Base-by-base conservation (phyloP, 2,329 filamentous ascomycete species). In the Pseudomassariella vexata region DNA sequence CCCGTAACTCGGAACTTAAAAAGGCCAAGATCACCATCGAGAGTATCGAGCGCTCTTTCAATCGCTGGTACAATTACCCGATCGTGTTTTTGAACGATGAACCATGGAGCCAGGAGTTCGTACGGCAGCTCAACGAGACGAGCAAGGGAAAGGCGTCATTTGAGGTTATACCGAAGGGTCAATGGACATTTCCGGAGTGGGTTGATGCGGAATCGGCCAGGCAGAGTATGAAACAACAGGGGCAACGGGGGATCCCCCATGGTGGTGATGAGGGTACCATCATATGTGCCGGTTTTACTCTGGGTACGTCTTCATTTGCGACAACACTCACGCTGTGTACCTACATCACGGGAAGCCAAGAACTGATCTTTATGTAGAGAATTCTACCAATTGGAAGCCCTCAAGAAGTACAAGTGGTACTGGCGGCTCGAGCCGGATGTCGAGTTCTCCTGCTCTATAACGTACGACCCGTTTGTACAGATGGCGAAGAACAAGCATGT, bases 361-460 rank as follows among this genome's bases (percentile, higher is more conserved):
- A 9, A 9, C 21, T 8, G 9, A 8, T n/a, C 8, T 16, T 29
- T 10, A 19, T 2, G 39, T 33, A 60, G 61, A 5, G 55, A 60
- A 31, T 65, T 66, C 39, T 66, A 64, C 53, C 53, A 57, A 21
- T 53, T 64, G 32, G 53, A 60, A 8, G 57, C 49, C 2, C 47
- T 66, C 18, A 47, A 49, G 39, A 47, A 56, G 29, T 66, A 63
- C 50, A 61, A 59, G 40, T 66, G 61, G 59, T 66, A 66, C 48
- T 66, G 63, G 62, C 53, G 63, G n/a, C 46, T 66, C 11, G 63
- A 66, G 36, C 61, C 63, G n/a, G 57, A 63, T 29, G 59, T 65
- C 33, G 54, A 64, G 31, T 66, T 61, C 40, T 57, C 51, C 37
- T 66, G 63, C 49, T 55, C 57, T 28, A 59, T 66, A 22, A 63